These are phyloP conservation scores for Rehmannia glutinosa DNA, from an alignment of 257 asterid genomes.

Conservation along the genomic window DNA sequence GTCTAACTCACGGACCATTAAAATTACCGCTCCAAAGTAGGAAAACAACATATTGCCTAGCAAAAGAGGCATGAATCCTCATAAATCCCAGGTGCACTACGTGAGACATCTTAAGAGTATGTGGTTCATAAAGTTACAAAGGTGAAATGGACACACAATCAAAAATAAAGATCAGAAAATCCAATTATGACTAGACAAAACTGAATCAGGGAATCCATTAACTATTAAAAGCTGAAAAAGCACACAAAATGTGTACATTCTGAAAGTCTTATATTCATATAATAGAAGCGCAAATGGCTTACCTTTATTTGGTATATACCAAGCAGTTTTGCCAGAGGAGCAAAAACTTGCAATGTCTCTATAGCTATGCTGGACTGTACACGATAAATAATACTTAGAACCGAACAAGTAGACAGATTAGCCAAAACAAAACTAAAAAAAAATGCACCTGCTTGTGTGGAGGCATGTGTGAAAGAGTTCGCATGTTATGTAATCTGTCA, in stretches of 20 bases:
- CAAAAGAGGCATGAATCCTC: neutral
- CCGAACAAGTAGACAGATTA: slow-evolving; percentile 3
- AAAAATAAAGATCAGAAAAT: neutral
- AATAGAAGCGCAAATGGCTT: neutral
- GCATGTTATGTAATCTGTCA: slow-evolving; percentile 87
- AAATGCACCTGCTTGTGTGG: slow-evolving; percentile 73
- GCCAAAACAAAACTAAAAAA: slow-evolving; percentile 1
- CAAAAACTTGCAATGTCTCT: slow-evolving; percentile 85
- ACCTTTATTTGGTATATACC: slow-evolving; percentile 92
- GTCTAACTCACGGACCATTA: neutral
- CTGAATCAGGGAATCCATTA: neutral
- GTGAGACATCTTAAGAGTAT: neutral
- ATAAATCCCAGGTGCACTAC: neutral
- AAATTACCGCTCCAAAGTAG: too few species aligned
- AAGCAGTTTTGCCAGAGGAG: slow-evolving; percentile 84
- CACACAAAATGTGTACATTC: neutral
- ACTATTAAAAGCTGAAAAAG: too few species aligned
- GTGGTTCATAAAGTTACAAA: neutral
- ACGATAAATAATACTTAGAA: slow-evolving; percentile 10
- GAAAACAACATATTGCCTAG: neutral
- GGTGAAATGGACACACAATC: neutral
- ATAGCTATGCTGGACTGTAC: slow-evolving; percentile 74
- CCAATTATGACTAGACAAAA: neutral
- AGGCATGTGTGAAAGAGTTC: slow-evolving; percentile 92
- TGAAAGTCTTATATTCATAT: too few species aligned